These are phyloP conservation scores for Lentinula raphanica DNA, from an alignment of 768 basidiomycete species.

Conservation along the genomic window DNA sequence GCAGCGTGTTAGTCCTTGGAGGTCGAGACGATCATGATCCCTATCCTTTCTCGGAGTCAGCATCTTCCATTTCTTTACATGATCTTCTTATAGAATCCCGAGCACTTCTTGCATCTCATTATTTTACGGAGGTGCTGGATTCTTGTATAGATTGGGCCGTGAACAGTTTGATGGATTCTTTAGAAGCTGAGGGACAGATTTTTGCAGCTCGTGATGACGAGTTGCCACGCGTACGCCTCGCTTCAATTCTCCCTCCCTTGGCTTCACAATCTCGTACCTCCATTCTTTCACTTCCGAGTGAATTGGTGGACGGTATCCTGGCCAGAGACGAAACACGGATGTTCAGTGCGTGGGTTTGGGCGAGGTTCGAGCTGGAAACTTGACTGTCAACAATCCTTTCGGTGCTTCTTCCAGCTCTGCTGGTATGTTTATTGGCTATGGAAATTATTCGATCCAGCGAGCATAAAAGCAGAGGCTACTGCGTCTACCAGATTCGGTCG, in stretches of 20 bases:
- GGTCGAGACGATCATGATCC: not conserved
- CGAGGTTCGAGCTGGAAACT: not conserved
- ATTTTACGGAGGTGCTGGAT: constrained; percentile 68
- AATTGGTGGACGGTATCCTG: constrained; percentile 61
- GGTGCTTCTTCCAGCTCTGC: too few relatives aligned
- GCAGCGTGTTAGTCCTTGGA: constrained; percentile 1
- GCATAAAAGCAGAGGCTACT: too few relatives aligned
- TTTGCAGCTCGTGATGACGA: constrained; percentile 32
- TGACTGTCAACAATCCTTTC: not conserved
- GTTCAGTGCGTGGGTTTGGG: constrained; percentile 3
- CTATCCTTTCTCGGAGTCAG: not conserved
- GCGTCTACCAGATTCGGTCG: too few relatives aligned
- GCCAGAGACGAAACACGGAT: not conserved
- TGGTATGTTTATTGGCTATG: too few relatives aligned
- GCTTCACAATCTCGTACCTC: constrained; percentile 73
- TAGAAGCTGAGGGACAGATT: constrained; percentile 49
- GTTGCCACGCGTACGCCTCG: constrained; percentile 59
- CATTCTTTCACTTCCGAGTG: constrained; percentile 67
- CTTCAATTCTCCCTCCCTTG: constrained; percentile 74
- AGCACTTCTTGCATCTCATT: constrained; percentile 53
- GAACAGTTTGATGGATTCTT: constrained; percentile 53
- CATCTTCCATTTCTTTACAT: constrained; percentile 45
- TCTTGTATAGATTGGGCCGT: constrained; percentile 70
- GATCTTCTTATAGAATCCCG: constrained; percentile 68
- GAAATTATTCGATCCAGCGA: too few relatives aligned